These are phyloP conservation scores for Stereocaulon alpinum DNA, from an alignment of 495 filamentous ascomycete species.

Conservation along the genomic window DNA sequence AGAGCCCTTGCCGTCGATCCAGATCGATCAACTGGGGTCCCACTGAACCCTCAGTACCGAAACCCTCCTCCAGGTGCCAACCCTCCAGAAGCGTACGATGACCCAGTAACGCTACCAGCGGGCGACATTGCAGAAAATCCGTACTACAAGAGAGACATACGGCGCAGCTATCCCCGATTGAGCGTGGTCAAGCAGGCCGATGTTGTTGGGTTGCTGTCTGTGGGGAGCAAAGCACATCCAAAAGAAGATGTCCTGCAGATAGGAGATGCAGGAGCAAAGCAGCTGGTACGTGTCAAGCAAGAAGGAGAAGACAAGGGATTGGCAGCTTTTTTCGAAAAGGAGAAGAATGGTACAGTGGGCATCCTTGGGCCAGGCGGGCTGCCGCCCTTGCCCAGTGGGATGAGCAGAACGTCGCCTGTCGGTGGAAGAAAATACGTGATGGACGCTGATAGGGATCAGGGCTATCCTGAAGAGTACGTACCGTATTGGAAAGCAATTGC, in stretches of 20 bases:
- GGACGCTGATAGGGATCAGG: conserved; percentile 30
- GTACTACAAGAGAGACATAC: conserved; percentile 91
- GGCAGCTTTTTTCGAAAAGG: conserved; percentile 61
- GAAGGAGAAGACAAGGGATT: conserved; percentile 62
- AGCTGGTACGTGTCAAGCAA: conserved; percentile 69
- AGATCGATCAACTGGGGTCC: conserved; percentile 80
- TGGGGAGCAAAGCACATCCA: conserved; percentile 72
- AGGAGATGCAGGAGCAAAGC: conserved; percentile 73
- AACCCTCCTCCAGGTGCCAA: conserved; percentile 74
- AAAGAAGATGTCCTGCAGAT: conserved; percentile 66
- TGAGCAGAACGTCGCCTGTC: conserved; percentile 33
- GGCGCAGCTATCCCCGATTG: conserved; percentile 74
- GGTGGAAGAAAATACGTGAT: conserved; percentile 34
- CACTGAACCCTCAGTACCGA: conserved; percentile 86
- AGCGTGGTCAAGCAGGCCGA: conserved; percentile 76
- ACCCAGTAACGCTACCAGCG: conserved; percentile 84
- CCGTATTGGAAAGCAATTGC: too few species aligned
- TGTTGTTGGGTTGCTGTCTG: conserved; percentile 71
- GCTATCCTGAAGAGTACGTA: conserved; percentile 43
- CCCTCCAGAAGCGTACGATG: conserved; percentile 69
- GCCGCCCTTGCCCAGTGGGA: conserved; percentile 69
- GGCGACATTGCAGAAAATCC: conserved; percentile 94
- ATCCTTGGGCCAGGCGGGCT: conserved; percentile 65
- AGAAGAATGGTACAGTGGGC: conserved; percentile 45
- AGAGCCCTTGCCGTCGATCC: conserved; percentile 71